Evolutionary conservation across 768 basidiomycete species (phyloP).

Genomic region (Mrakia frigida): DNA sequence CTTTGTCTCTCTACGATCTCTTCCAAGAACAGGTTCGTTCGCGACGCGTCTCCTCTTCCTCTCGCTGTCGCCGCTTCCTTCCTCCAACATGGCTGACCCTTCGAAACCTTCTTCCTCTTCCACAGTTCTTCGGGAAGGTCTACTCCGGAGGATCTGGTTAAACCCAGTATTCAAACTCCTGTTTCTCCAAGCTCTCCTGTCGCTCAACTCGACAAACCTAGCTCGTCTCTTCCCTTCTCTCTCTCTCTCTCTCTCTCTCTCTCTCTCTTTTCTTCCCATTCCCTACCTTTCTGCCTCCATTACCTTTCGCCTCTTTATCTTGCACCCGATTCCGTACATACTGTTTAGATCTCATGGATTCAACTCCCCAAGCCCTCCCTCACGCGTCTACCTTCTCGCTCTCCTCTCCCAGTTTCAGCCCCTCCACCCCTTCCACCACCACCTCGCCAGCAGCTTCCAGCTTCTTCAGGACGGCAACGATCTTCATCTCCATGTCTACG

Average conservation of each 20-base stretch:
- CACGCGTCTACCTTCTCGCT: too few relatives aligned
- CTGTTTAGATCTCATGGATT: too few relatives aligned
- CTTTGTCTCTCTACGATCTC: conserved; percentile 97
- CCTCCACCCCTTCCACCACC: not conserved
- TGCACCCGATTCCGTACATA: too few relatives aligned
- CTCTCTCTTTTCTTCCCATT: too few relatives aligned
- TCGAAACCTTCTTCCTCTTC: not conserved
- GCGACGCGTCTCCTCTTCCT: not conserved
- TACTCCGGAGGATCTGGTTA: conserved; percentile 71
- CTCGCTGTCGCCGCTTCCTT: not conserved
- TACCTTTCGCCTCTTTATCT: too few relatives aligned
- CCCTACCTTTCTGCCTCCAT: too few relatives aligned
- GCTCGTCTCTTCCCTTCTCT: too few relatives aligned
- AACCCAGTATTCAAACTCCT: too few relatives aligned
- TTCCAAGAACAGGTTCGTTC: conserved; percentile 59
- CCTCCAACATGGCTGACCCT: not conserved
- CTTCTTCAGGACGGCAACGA: not conserved
- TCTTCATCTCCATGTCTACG: conserved; percentile 20
- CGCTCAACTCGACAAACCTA: too few relatives aligned
- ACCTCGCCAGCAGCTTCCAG: not conserved
- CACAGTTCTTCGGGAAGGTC: conserved; percentile 89
- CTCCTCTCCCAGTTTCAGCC: not conserved
- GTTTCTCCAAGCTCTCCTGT: too few relatives aligned
- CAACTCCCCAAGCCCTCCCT: too few relatives aligned
- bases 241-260: too few relatives aligned